These are phyloP conservation scores for Cladosporium sp. DNA, from an alignment of 2,329 filamentous ascomycete genomes.

Conservation along the genomic window DNA sequence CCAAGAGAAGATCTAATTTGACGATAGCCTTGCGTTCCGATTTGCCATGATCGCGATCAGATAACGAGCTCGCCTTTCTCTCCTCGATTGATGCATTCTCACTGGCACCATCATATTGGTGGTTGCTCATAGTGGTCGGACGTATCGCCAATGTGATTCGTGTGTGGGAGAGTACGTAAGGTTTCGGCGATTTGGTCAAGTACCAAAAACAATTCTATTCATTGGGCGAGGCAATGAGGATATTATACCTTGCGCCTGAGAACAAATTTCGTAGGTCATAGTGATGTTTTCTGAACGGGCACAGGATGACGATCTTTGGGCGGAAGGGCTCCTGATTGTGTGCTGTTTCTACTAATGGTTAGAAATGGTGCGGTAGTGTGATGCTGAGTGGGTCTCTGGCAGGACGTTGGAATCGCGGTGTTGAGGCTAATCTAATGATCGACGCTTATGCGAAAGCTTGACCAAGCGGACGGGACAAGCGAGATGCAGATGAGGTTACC, in stretches of 20 bases:
- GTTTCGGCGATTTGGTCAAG: too few species aligned
- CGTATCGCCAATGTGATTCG: too few species aligned
- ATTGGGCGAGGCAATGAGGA: too few species aligned
- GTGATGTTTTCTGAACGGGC: too few species aligned
- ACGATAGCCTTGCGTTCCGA: constrained; percentile 56
- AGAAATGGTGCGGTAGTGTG: not conserved
- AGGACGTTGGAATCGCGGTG: not conserved
- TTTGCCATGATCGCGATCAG: not conserved
- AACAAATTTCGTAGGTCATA: too few species aligned
- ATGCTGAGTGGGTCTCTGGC: not conserved
- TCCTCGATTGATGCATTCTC: not conserved
- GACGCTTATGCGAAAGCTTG: not conserved
- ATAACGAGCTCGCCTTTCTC: not conserved
- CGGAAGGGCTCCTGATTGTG: not conserved
- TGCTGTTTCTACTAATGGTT: not conserved
- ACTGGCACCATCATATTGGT: not conserved
- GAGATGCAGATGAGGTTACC: not conserved
- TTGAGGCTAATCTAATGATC: not conserved
- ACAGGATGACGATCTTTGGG: too few species aligned
- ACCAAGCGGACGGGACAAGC: not conserved
- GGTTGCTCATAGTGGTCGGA: not conserved
- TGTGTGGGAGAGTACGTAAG: too few species aligned
- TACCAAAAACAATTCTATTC: too few species aligned
- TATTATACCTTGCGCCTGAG: too few species aligned
- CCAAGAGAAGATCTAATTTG: constrained; percentile 66